These are phyloP conservation scores for Flaveria sonorensis DNA, from an alignment of 129 eudicot species.

Conservation along the genomic window DNA sequence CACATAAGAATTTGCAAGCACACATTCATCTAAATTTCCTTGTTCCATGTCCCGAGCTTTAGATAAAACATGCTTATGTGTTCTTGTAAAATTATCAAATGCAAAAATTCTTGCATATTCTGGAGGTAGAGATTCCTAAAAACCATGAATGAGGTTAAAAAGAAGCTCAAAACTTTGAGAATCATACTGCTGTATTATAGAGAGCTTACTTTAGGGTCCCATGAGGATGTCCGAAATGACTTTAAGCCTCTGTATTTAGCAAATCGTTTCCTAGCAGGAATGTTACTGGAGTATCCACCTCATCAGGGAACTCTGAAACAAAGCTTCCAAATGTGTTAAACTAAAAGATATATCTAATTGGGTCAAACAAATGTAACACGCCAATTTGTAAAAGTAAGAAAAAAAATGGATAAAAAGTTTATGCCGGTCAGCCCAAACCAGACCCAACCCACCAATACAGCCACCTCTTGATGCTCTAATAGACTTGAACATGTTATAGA, in stretches of 20 bases:
- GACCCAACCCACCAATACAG: background rate
- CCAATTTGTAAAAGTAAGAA: background rate
- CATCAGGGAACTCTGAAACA: constrained; percentile 88
- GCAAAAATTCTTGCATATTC: constrained; percentile 84
- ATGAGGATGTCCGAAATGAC: constrained; percentile 86
- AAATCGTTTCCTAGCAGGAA: constrained; percentile 90
- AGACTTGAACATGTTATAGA: no score
- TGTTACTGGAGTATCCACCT: constrained; percentile 87
- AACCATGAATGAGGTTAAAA: background rate
- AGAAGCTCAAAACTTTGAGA: background rate
- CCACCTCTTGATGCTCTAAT: background rate
- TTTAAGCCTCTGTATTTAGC: constrained; percentile 95
- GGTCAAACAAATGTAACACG: background rate
- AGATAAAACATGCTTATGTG: constrained; percentile 78
- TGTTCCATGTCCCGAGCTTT: constrained; percentile 73
- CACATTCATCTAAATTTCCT: constrained; percentile 50
- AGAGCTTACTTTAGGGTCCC: constrained; percentile 85
- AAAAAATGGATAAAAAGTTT: background rate
- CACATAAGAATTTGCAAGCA: constrained; percentile 63
- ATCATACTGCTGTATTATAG: background rate
- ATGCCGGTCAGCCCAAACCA: background rate
- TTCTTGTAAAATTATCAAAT: constrained; percentile 79
- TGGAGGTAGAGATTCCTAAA: constrained; percentile 87
- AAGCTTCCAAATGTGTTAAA: constrained; percentile 1
- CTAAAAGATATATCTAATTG: background rate